Base-by-base conservation (phyloP, 192 early-diverging fungal genomes). In the Coemansia sp. region DNA sequence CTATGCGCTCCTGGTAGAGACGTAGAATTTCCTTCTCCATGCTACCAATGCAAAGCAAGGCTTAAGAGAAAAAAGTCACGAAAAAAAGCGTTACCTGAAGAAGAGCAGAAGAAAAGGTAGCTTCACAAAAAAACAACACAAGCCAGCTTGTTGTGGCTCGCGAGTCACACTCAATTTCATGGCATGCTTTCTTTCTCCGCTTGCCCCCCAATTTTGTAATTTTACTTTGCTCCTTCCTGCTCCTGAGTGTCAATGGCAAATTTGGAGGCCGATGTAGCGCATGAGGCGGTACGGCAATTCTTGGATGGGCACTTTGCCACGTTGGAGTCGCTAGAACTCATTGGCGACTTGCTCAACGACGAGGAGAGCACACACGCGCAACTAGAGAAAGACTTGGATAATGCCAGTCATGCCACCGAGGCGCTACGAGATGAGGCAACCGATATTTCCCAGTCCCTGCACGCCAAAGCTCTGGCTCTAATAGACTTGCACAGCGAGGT, bases 1-100 rank as follows among this genome's bases (percentile, higher is more conserved):
- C 77, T 79, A 79, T 79, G 65, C 77, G 77, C 23, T 79, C 77
- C 43, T 79, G 77, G 36, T 79, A 79, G 23, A 79, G 71, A 21
- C 68, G 67, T 16, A 79, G 51, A 67, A 79, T 79, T 50, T 79
- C 71, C 57, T 79, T 79, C 53, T 79, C 77, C 77, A 79, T 79
- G 28, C 62, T 63, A 46, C 14, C 18, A 50, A 24, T 24, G 56
- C 34, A 58, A 28, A 21, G 56, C 1, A 26, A 35, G 4, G 18
- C 10, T 33, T 37, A 48, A 28, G 11, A 33, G 14, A 50, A 50
- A 24, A 24, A 34, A 51, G 43, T 10, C 31, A 20, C 9, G 6
- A 13, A 4, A 42, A 33, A 31, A 42, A 38, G 31, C 1, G 31
- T 31, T 31, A 4, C 31, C 2, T 31, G 31, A 31, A 36, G 1